phyloP scores from a whole-genome alignment of 441 rosid genomes.

The Gossypium aridum region DNA sequence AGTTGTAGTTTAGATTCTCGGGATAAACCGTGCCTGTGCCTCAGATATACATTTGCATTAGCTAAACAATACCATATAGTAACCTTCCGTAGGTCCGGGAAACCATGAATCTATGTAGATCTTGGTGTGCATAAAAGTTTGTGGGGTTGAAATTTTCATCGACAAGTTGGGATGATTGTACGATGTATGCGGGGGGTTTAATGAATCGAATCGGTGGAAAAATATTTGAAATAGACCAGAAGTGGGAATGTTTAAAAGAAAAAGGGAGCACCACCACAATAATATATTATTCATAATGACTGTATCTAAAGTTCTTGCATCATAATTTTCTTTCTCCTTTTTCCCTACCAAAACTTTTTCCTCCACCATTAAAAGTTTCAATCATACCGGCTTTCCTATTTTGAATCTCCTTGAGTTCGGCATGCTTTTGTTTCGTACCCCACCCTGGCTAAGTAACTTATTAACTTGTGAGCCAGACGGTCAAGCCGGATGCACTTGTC shows the following conservation, averaged over 20 bases:
- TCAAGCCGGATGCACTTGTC: no score
- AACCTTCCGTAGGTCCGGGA: not conserved
- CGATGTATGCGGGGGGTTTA: not conserved
- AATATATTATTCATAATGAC: not conserved
- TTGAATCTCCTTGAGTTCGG: not conserved
- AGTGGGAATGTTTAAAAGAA: not conserved
- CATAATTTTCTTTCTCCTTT: not conserved
- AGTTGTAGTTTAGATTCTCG: not conserved
- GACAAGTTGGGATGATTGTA: not conserved
- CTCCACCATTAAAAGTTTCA: not conserved
- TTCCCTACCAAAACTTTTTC: not conserved
- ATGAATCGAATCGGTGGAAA: not conserved
- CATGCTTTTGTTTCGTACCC: not conserved
- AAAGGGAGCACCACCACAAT: not conserved
- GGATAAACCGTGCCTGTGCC: not conserved
- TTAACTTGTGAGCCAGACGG: not conserved
- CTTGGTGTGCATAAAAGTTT: no score
- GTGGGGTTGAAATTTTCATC: not conserved
- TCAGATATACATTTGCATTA: no score
- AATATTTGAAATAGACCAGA: not conserved
- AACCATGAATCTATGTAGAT: not conserved
- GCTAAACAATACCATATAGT: no score
- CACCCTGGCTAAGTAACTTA: not conserved
- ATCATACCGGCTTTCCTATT: not conserved
- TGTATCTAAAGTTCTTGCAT: not conserved